Evolutionary conservation across 208 protist species (phyloP).

Genomic region (Trypanosoma scelopori): DNA sequence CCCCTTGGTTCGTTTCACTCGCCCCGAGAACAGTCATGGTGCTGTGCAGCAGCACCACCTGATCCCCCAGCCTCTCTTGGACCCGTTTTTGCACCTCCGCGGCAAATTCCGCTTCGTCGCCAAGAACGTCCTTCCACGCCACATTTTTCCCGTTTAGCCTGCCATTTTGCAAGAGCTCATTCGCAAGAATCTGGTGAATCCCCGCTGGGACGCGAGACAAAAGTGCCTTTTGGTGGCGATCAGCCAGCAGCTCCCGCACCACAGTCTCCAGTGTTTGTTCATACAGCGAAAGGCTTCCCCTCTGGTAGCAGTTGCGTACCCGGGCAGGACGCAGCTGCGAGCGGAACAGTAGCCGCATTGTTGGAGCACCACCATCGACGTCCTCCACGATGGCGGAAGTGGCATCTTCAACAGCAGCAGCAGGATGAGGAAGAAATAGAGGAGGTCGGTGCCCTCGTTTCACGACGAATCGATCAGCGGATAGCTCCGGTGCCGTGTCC

Average conservation of each 20-base stretch:
- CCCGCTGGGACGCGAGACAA: slow-evolving; percentile 27
- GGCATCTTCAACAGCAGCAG: neutral
- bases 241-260: slow-evolving; percentile 34
- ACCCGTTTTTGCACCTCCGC: slow-evolving; percentile 19
- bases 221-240: slow-evolving; percentile 38
- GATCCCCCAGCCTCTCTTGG: slow-evolving; percentile 20
- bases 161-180: slow-evolving; percentile 67
- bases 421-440: neutral
- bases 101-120: slow-evolving; percentile 15
- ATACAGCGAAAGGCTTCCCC: slow-evolving; percentile 48
- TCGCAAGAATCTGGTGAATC: slow-evolving; percentile 26
- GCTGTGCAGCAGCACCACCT: slow-evolving; percentile 24
- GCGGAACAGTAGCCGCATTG: slow-evolving; percentile 12
- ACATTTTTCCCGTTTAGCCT: slow-evolving; percentile 31
- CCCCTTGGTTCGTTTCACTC: neutral
- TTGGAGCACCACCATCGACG: neutral
- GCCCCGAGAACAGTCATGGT: slow-evolving; percentile 12
- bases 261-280: slow-evolving; percentile 47
- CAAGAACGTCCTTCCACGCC: slow-evolving; percentile 12
- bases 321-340: slow-evolving; percentile 21
- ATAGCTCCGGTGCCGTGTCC: slow-evolving; percentile 41
- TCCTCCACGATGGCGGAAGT: neutral
- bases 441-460: neutral
- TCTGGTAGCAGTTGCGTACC: slow-evolving; percentile 60
- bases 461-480: slow-evolving; percentile 54